phyloP scores from a whole-genome alignment of 768 basidiomycete species.

The Panellus pusillus region DNA sequence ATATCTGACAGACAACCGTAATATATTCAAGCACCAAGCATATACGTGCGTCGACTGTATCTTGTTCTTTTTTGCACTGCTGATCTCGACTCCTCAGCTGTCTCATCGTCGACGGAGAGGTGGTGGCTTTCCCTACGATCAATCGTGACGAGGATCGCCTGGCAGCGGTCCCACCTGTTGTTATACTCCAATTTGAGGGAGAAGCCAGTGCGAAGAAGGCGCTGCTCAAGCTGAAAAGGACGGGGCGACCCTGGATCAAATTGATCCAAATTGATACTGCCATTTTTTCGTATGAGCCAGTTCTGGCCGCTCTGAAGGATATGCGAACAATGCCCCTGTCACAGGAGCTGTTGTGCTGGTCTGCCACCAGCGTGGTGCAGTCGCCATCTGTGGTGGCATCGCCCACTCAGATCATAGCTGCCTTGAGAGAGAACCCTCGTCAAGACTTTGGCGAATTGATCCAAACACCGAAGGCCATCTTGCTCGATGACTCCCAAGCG shows the following conservation, averaged over 20 bases:
- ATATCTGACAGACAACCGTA: constrained; percentile 37
- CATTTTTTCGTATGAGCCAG: constrained; percentile 62
- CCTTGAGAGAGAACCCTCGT: constrained; percentile 32
- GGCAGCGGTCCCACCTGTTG: constrained; percentile 43
- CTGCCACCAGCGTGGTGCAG: constrained; percentile 9
- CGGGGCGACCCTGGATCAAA: constrained; percentile 30
- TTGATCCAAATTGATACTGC: constrained; percentile 62
- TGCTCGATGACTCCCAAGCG: constrained; percentile 53
- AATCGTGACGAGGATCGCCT: constrained; percentile 55
- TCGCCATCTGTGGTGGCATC: constrained; percentile 1
- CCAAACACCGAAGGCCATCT: constrained; percentile 37
- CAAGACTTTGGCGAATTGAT: constrained; percentile 44
- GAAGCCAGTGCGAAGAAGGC: constrained; percentile 36
- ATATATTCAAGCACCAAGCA: constrained; percentile 54
- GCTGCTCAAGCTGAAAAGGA: constrained; percentile 40
- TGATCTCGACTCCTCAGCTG: constrained; percentile 26
- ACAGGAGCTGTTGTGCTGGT: constrained; percentile 56
- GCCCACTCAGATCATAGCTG: constrained; percentile 20
- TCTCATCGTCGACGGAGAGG: constrained; percentile 46
- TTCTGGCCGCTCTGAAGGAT: constrained; percentile 56
- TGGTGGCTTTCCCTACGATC: constrained; percentile 55
- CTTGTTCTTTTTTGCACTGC: not conserved
- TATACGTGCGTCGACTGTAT: constrained; percentile 28
- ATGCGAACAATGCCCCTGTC: constrained; percentile 46
- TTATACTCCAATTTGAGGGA: constrained; percentile 56